Percentiles rank a stretch among this genome's conserved stretches.
These are phyloP conservation scores for Arabis hirsuta DNA, from an alignment of 345 rosid genomes.

Conservation along the genomic window DNA sequence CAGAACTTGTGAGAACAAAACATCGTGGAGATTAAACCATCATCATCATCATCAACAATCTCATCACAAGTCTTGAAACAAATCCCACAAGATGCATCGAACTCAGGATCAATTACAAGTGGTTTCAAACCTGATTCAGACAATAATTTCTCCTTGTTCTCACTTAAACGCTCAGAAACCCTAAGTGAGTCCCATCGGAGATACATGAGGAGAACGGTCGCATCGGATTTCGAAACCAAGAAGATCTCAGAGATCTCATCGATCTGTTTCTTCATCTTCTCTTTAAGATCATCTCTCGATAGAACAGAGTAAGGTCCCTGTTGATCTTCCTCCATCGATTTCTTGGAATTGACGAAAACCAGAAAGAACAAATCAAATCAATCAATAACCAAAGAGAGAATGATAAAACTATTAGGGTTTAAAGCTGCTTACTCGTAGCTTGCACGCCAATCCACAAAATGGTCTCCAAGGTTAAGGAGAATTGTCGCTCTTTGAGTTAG, in stretches of 20 bases:
- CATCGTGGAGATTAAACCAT: constrained; percentile 29
- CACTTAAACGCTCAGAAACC: constrained; percentile 27
- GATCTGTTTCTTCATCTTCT: constrained; percentile 24
- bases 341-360: background rate
- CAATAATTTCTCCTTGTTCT: constrained; percentile 4
- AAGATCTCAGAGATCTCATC: constrained; percentile 17
- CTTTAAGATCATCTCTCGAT: background rate
- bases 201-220: constrained; percentile 14
- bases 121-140: constrained; percentile 20
- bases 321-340: background rate
- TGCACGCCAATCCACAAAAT: background rate
- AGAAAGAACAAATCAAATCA: background rate
- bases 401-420: constrained; percentile 12
- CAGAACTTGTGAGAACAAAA: constrained; percentile 35
- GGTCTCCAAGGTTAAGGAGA: background rate
- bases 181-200: constrained; percentile 10
- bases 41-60: background rate
- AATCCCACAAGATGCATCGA: background rate
- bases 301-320: constrained; percentile 13
- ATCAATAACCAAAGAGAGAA: background rate
- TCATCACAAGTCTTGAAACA: constrained; percentile 4
- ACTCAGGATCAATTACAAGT: background rate
- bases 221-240: constrained; percentile 1
- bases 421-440: constrained; percentile 13
- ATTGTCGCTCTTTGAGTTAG: background rate